phyloP scores from a whole-genome alignment of 1,284 basidiomycete genomes.

The Volvariella surrecta region DNA sequence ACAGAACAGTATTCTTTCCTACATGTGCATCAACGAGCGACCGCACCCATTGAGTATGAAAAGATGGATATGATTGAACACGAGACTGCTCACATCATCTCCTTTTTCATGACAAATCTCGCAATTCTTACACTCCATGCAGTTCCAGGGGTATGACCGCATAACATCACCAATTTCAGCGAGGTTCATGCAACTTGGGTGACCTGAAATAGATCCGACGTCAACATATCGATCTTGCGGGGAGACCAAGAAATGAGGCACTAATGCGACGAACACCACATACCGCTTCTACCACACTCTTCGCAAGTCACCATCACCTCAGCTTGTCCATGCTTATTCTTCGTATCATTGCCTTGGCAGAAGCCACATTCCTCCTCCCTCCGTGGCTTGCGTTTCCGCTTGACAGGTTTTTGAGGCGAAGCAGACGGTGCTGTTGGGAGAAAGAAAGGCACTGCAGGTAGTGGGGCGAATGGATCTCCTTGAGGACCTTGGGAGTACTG shows the following conservation, averaged over 20 bases:
- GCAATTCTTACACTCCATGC: conserved; percentile 91
- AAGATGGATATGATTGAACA: conserved; percentile 6
- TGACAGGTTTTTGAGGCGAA: conserved; percentile 32
- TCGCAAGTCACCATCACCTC: conserved; percentile 66
- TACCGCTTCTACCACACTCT: conserved; percentile 52
- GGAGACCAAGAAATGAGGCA: conserved; percentile 6
- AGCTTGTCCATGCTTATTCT: conserved; percentile 43
- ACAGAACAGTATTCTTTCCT: conserved; percentile 87
- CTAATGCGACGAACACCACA: conserved; percentile 10
- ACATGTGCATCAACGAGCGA: too few relatives aligned
- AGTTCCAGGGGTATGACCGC: conserved; percentile 78
- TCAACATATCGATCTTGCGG: conserved; percentile 8
- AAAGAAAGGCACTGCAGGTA: conserved; percentile 41
- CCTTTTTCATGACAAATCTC: conserved; percentile 83
- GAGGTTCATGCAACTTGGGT: conserved; percentile 71
- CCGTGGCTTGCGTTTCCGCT: conserved; percentile 44
- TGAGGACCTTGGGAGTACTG: conserved; percentile 65
- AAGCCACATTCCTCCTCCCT: conserved; percentile 59
- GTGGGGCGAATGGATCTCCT: conserved; percentile 72
- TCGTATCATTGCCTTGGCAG: conserved; percentile 52
- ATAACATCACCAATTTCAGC: conserved; percentile 43
- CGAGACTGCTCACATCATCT: conserved; percentile 67
- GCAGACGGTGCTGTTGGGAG: conserved; percentile 26
- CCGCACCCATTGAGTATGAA: conserved; percentile 7
- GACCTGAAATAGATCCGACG: conserved; percentile 37